A percentile compares a stretch with the other conserved stretches of the same genome.
Conservation (phyloP, 2,329 filamentous ascomycete species). For the Pestalotiopsis sp. region DNA sequence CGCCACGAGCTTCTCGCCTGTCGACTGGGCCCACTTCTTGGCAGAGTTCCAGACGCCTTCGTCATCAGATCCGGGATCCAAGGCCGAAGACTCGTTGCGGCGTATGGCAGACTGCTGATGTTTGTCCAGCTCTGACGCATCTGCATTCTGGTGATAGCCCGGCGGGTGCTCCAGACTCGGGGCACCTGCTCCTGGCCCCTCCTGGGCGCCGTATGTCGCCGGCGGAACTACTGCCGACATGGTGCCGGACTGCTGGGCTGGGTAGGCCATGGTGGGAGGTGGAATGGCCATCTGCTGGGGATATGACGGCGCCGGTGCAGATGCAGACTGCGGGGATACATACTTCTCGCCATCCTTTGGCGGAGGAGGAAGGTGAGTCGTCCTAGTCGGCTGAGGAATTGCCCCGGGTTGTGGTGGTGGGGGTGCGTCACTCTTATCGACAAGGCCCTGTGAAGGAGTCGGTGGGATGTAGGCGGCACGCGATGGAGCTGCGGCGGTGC, state of each 20-base stretch:
- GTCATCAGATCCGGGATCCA: conserved; percentile 34
- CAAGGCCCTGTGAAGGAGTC: conserved; percentile 42
- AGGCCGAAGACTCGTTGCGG: conserved; percentile 29
- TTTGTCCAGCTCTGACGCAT: conserved; percentile 53
- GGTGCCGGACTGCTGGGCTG: conserved; percentile 46
- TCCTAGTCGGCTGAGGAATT: conserved; percentile 44
- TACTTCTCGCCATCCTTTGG: conserved; percentile 52
- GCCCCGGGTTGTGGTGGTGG: conserved; percentile 62
- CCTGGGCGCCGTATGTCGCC: conserved; percentile 26
- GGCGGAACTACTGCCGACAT: conserved; percentile 39
- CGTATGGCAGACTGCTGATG: conserved; percentile 47
- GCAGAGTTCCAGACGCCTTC: conserved; percentile 58
- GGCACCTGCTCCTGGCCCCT: conserved; percentile 25
- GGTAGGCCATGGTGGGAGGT: conserved; percentile 44
- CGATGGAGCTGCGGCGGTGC: conserved; percentile 28
- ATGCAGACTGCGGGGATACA: conserved; percentile 29
- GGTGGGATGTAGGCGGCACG: conserved; percentile 38
- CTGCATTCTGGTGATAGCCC: conserved; percentile 59
- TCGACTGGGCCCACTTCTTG: conserved; percentile 59
- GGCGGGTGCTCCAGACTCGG: conserved; percentile 47
- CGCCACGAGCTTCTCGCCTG: conserved; percentile 58
- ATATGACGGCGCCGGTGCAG: conserved; percentile 33
- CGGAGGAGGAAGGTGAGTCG: conserved; percentile 47
- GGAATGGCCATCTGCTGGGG: conserved; percentile 55
- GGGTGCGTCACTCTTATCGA: conserved; percentile 37